Evolutionary conservation across 148 eudicot species (phyloP), one percentile per base, ranked within the genome.

Genomic region (Vaccinium macrocarpon): DNA sequence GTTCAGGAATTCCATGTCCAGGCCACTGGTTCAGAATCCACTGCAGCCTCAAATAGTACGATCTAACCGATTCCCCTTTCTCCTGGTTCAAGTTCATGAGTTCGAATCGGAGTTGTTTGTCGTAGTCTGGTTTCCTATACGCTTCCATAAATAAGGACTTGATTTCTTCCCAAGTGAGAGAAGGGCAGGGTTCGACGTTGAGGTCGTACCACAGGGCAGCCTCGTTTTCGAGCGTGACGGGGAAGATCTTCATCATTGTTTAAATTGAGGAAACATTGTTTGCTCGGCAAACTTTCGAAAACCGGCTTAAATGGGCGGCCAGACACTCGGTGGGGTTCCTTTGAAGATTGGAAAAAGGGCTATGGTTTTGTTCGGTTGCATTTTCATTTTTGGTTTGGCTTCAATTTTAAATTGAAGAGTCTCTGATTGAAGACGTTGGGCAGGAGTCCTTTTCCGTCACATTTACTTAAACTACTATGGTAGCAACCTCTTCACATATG

Each of bases 121-220:
- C 27, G 38, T 11, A 79, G 27, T 81, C 49, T 0, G 3, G 42
- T 12, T 25, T 82, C 6, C 56, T 80, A 64, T 71, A 88, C 10
- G 85, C 87, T 29, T 88, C 83, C 19, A 64, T 19, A 57, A 88
- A 88, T 5, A 85, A 83, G 35, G 73, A 74, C 32, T 59, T 85
- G 68, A 82, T 71, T 68, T 87, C 89, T 71, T 82, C 85, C 89
- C 89, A 87, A 11, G 75, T 76, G 19, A 87, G 80, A 21, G 18
- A 77, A 61, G 79, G 79, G 27, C 85, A 87, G 9, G 89, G 87
- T 68, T 87, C 89, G 11, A 87, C 61, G 74, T 87, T 87, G 29
- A 87, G 85, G 82, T 87, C 89, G 49, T 84, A 87, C 89, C 89
- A 87, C 6, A 78, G 79, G 6, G 79, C 83, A 9, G 89, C 89